Percentiles rank a stretch among this genome's conserved stretches.
phyloP scores from a whole-genome alignment of 2,329 filamentous ascomycete genomes.

The Leptosphaerulina australis region DNA sequence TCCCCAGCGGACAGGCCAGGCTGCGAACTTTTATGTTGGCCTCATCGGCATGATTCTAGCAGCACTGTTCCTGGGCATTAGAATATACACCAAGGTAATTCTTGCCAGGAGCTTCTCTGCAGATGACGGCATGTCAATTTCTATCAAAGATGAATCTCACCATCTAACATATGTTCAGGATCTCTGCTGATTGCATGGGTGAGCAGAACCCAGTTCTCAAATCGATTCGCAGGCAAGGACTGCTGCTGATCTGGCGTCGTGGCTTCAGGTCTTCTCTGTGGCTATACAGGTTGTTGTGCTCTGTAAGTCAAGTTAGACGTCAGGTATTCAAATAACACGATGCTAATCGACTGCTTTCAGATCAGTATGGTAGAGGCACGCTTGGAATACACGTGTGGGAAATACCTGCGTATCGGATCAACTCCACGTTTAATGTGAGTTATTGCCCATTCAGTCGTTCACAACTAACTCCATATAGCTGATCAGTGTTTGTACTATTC shows the following conservation, averaged over 20 bases:
- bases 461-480: not conserved
- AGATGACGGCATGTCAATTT: slow-evolving; percentile 35
- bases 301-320: not conserved
- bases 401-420: slow-evolving; percentile 16
- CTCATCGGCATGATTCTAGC: slow-evolving; percentile 30
- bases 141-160: no score
- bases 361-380: slow-evolving; percentile 20
- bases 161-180: slow-evolving; percentile 7
- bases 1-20: slow-evolving; percentile 23
- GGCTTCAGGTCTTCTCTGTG: slow-evolving; percentile 14
- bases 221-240: not conserved
- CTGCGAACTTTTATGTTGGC: slow-evolving; percentile 27
- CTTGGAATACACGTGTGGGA: slow-evolving; percentile 32
- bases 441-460: not conserved
- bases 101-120: slow-evolving; percentile 28
- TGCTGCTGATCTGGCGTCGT: not conserved
- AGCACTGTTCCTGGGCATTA: slow-evolving; percentile 29
- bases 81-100: slow-evolving; percentile 34
- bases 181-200: slow-evolving; percentile 23
- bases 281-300: slow-evolving; percentile 18
- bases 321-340: no score
- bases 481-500: slow-evolving; percentile 17
- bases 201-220: not conserved
- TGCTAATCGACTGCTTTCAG: slow-evolving; percentile 5
- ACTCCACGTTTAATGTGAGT: slow-evolving; percentile 20